Evolutionary conservation across 208 protist species (phyloP).

Genomic region (Crithidia bombi): DNA sequence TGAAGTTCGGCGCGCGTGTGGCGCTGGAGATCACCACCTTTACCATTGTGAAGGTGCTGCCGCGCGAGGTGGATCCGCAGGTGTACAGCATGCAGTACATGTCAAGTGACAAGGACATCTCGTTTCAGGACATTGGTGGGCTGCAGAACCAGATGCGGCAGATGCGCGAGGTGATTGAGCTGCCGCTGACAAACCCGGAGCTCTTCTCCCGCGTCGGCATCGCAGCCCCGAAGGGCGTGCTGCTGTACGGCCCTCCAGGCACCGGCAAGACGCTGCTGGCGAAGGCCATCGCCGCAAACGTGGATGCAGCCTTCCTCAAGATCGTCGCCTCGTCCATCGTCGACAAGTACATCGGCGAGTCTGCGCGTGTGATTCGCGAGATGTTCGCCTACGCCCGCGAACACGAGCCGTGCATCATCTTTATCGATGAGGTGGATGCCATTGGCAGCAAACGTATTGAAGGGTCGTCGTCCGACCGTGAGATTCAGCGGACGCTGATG

Average conservation of each 20-base stretch:
- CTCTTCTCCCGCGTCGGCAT: constrained; percentile 99
- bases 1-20: constrained; percentile 97
- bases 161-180: constrained; percentile 99
- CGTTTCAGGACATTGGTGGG: constrained; percentile 98
- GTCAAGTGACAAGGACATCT: constrained; percentile 93
- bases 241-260: constrained; percentile 99
- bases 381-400: constrained; percentile 99
- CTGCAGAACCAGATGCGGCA: constrained; percentile 98
- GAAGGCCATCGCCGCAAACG: constrained; percentile 98
- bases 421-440: constrained; percentile 99
- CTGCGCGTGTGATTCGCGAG: constrained; percentile 98
- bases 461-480: constrained; percentile 98
- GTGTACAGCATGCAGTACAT: constrained; percentile 99
- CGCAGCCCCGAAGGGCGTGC: constrained; percentile 98
- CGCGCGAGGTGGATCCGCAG: constrained; percentile 98
- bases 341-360: constrained; percentile 99
- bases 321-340: constrained; percentile 99
- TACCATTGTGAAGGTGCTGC: constrained; percentile 99
- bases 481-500: constrained; percentile 99
- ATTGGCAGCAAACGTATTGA: constrained; percentile 99
- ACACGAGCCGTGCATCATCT: constrained; percentile 99
- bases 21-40: constrained; percentile 99
- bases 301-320: constrained; percentile 99
- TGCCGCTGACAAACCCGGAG: constrained; percentile 99
- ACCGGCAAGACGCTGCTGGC: constrained; percentile 97